Evolutionary conservation across 805 yeast species (phyloP), one percentile per base, ranked within the genome.

Genomic region (Yamadazyma laniorum): DNA sequence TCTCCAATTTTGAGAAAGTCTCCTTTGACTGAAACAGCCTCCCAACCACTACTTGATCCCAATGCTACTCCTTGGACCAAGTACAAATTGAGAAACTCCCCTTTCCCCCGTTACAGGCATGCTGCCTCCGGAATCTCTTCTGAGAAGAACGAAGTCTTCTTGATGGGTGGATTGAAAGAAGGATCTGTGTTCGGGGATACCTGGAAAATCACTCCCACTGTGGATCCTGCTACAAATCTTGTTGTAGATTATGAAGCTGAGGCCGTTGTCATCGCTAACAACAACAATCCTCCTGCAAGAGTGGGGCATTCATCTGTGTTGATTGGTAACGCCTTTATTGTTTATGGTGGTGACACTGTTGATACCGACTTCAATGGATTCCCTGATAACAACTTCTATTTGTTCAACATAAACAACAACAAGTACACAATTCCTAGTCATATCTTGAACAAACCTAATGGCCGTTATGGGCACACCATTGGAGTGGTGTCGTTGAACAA

Each of bases 321-420:
- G 23, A 82, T 95, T 44, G 99, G 98, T 11, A 91, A 90, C 55
- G 98, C 98, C 1, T 93, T 83, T 53, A 89, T 93, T 31, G 79
- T 93, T 11, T 91, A 87, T 62, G 99, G 98, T 25, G 99, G 99
- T 53, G 99, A 93, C 58, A 93, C 98, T 1, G 85, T 81, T 27
- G 84, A 80, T 35, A 82, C 89, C 25, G 88, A 84, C 54, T 75
- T 75, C 34, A 72, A 73, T 35, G 88, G 88, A 5, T 79, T 77
- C 40, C 81, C 95, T 48, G 99, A 93, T 63, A 90, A 91, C 62
- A 87, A 85, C 56, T 68, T 93, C 43, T 93, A 93, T 59, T 74
- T 93, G 52, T 84, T 93, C 67, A 96, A 45, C 74, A 77, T 44
- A 51, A 68, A 66, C 54, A 67, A 67, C 54, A 47, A 55, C 48